phyloP scores from a whole-genome alignment of 2,329 filamentous ascomycete species.

The Claviceps sp. region DNA sequence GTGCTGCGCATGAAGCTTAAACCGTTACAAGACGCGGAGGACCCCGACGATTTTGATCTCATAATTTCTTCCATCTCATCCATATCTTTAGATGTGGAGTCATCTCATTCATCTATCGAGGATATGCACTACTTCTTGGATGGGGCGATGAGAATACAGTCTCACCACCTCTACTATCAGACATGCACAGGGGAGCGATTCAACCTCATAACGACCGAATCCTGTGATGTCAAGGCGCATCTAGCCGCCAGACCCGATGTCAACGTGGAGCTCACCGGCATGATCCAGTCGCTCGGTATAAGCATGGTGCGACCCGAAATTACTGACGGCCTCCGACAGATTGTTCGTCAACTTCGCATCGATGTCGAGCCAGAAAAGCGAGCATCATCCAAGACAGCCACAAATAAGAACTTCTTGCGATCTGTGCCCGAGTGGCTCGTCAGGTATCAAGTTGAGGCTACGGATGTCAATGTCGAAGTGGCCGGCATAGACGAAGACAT shows the following conservation, averaged over 20 bases:
- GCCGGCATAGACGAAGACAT: constrained; percentile 78
- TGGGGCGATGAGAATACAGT: constrained; percentile 69
- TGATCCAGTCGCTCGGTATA: constrained; percentile 73
- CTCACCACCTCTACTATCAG: constrained; percentile 89
- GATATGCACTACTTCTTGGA: constrained; percentile 78
- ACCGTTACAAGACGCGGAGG: constrained; percentile 50
- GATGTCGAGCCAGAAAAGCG: constrained; percentile 52
- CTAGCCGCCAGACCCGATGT: constrained; percentile 77
- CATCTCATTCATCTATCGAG: constrained; percentile 77
- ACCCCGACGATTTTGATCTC: constrained; percentile 77
- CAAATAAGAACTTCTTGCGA: constrained; percentile 57
- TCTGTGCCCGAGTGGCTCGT: constrained; percentile 73
- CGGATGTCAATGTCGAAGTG: constrained; percentile 80
- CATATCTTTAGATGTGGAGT: constrained; percentile 83
- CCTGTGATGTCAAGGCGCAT: constrained; percentile 74
- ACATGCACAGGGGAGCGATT: constrained; percentile 71
- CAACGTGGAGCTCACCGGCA: constrained; percentile 65
- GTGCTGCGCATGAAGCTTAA: constrained; percentile 83
- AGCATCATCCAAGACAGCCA: constrained; percentile 30
- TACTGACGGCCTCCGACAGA: constrained; percentile 80
- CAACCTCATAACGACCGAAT: constrained; percentile 77
- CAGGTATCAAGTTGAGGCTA: constrained; percentile 71
- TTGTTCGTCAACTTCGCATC: constrained; percentile 68
- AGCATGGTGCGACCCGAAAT: constrained; percentile 89
- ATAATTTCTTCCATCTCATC: constrained; percentile 93